Percentiles rank a stretch among this genome's conserved stretches.
These are phyloP conservation scores for Pseudogymnoascus destructans DNA, from an alignment of 2,329 filamentous ascomycete species.

Conservation along the genomic window DNA sequence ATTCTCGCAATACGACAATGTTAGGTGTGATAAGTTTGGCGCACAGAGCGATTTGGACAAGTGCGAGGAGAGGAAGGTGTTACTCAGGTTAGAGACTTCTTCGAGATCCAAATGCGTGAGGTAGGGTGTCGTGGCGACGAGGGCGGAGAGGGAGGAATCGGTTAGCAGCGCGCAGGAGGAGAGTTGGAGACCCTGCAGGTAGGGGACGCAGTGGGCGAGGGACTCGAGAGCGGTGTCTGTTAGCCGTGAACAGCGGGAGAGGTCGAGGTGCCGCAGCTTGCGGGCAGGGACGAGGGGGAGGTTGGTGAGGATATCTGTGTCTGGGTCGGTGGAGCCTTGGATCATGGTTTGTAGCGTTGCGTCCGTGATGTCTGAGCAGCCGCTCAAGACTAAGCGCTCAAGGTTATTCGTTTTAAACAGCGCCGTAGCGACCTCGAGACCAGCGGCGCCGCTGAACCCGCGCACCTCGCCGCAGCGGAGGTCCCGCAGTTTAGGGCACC, in stretches of 20 bases:
- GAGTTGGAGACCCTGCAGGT: slow-evolving; percentile 71
- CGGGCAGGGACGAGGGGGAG: slow-evolving; percentile 63
- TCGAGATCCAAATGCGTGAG: slow-evolving; percentile 85
- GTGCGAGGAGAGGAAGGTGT: slow-evolving; percentile 55
- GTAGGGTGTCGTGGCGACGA: slow-evolving; percentile 62
- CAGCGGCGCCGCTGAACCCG: slow-evolving; percentile 49
- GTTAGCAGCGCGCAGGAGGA: slow-evolving; percentile 64
- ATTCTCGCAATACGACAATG: slow-evolving; percentile 79
- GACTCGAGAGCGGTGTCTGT: slow-evolving; percentile 59
- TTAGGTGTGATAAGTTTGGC: slow-evolving; percentile 59
- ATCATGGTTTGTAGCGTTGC: slow-evolving; percentile 60
- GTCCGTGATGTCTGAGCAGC: slow-evolving; percentile 68
- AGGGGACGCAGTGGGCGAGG: slow-evolving; percentile 61
- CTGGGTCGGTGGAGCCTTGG: slow-evolving; percentile 54
- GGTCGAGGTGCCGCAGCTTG: slow-evolving; percentile 68
- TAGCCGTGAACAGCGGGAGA: slow-evolving; percentile 65
- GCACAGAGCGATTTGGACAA: slow-evolving; percentile 68
- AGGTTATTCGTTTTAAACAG: slow-evolving; percentile 72
- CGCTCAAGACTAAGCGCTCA: slow-evolving; percentile 68
- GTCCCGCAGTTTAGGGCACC: slow-evolving; percentile 62
- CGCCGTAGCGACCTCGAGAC: slow-evolving; percentile 54
- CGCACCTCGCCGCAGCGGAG: slow-evolving; percentile 69
- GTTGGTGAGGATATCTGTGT: slow-evolving; percentile 69
- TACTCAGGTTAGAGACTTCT: slow-evolving; percentile 66
- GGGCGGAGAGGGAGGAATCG: slow-evolving; percentile 56